A percentile compares a stretch with the other conserved stretches of the same genome.
Conservation (phyloP, 2,329 filamentous ascomycete species). For the Diaporthe humulicola region DNA sequence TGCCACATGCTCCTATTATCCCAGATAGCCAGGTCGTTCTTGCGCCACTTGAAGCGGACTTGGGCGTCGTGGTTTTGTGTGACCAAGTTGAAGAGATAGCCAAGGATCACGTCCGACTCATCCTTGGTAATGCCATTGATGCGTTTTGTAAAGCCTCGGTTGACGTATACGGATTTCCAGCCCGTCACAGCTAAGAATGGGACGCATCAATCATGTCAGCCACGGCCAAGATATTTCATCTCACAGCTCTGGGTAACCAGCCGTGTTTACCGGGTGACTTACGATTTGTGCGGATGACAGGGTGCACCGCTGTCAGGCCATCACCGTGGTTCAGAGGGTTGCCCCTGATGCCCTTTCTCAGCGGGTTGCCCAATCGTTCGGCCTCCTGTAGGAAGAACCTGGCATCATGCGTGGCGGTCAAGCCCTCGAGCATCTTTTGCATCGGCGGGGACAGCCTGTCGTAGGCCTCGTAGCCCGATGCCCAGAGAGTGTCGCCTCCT, state of each 20-base stretch:
- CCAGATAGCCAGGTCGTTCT: constrained; percentile 73
- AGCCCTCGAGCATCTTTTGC: constrained; percentile 59
- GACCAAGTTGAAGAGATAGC: constrained; percentile 62
- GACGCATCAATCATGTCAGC: background rate
- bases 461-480: constrained; percentile 66
- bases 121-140: constrained; percentile 68
- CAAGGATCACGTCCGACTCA: constrained; percentile 65
- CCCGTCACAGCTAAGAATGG: constrained; percentile 60
- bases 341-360: constrained; percentile 56
- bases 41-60: constrained; percentile 66
- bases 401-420: constrained; percentile 64
- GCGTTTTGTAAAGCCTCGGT: constrained; percentile 64
- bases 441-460: constrained; percentile 65
- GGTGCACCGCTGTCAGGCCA: constrained; percentile 63
- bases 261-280: constrained; percentile 30
- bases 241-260: too few species aligned
- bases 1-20: constrained; percentile 69
- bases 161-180: constrained; percentile 68
- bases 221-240: background rate
- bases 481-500: constrained; percentile 64
- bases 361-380: constrained; percentile 55
- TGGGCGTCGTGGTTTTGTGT: constrained; percentile 70
- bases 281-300: constrained; percentile 70
- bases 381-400: constrained; percentile 66
- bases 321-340: constrained; percentile 69